Conservation (phyloP, 2,329 filamentous ascomycete species). For the Fusarium fracticaudum region DNA sequence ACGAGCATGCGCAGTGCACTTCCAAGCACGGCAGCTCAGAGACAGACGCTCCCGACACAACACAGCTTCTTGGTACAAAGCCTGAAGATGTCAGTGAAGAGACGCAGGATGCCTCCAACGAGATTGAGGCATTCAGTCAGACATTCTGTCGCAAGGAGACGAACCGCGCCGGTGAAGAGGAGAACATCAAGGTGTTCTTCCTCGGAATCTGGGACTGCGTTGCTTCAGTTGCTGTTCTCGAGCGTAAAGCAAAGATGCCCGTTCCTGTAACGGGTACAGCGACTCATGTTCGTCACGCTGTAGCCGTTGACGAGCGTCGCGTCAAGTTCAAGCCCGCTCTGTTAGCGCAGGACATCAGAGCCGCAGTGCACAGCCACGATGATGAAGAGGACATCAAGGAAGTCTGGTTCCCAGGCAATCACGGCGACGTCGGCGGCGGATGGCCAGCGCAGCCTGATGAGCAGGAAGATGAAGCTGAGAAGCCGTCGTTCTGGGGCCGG, state of each 20-base stretch:
- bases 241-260: slow-evolving; percentile 51
- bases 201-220: slow-evolving; percentile 67
- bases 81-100: slow-evolving; percentile 38
- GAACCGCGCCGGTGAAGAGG: slow-evolving; percentile 16
- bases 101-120: slow-evolving; percentile 43
- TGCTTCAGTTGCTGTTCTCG: slow-evolving; percentile 58
- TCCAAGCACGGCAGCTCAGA: neutral
- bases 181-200: slow-evolving; percentile 61
- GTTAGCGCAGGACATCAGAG: slow-evolving; percentile 52
- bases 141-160: slow-evolving; percentile 57
- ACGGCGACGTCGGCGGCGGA: slow-evolving; percentile 64
- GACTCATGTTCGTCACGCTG: slow-evolving; percentile 60
- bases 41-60: neutral
- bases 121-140: slow-evolving; percentile 57
- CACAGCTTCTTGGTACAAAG: slow-evolving; percentile 30
- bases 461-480: slow-evolving; percentile 34
- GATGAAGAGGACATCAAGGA: slow-evolving; percentile 55
- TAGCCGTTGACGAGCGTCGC: slow-evolving; percentile 63
- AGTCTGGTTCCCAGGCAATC: slow-evolving; percentile 65
- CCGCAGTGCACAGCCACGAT: slow-evolving; percentile 29
- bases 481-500: slow-evolving; percentile 47
- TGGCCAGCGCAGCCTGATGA: slow-evolving; percentile 50
- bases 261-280: slow-evolving; percentile 54
- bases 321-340: slow-evolving; percentile 65
- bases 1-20: slow-evolving; percentile 31